Conservation (phyloP, 2,329 filamentous ascomycete species). For the Penicillium sp. region DNA sequence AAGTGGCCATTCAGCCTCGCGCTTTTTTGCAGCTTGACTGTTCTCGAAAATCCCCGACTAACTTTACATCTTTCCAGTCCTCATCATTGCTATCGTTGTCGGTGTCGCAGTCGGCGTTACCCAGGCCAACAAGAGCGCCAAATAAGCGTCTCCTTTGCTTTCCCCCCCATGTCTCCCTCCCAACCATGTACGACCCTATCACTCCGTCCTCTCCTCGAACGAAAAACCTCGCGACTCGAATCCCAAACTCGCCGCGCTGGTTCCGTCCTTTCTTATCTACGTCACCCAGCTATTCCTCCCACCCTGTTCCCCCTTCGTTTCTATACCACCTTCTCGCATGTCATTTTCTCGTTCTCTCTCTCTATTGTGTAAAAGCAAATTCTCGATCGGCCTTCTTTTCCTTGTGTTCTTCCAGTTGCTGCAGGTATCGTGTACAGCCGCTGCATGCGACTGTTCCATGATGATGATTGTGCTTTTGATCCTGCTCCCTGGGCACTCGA, state of each 20-base stretch:
- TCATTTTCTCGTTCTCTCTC: constrained; percentile 17
- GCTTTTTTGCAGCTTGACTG: background rate
- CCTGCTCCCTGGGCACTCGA: constrained; percentile 8
- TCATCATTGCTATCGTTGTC: constrained; percentile 61
- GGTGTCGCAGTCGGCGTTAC: constrained; percentile 58
- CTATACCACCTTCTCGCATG: constrained; percentile 37
- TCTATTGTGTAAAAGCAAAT: constrained; percentile 34
- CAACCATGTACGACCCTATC: constrained; percentile 22
- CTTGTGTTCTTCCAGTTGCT: constrained; percentile 22
- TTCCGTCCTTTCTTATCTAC: constrained; percentile 19
- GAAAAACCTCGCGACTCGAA: constrained; percentile 11
- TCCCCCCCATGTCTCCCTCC: constrained; percentile 12
- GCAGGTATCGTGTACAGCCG: constrained; percentile 30
- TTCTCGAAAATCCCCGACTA: constrained; percentile 15
- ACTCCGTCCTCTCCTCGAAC: constrained; percentile 20
- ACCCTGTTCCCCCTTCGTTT: constrained; percentile 26
- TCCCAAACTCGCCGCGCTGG: background rate
- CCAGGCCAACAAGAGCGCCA: constrained; percentile 35
- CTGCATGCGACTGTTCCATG: constrained; percentile 22
- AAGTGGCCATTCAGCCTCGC: constrained; percentile 45
- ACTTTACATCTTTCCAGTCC: constrained; percentile 45
- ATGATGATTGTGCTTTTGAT: constrained; percentile 27
- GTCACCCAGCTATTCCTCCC: constrained; percentile 14
- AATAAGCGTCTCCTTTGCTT: constrained; percentile 21
- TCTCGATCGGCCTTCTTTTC: constrained; percentile 25